phyloP scores from a whole-genome alignment of 1,139 yeast species.

The Ogataea hybrid region DNA sequence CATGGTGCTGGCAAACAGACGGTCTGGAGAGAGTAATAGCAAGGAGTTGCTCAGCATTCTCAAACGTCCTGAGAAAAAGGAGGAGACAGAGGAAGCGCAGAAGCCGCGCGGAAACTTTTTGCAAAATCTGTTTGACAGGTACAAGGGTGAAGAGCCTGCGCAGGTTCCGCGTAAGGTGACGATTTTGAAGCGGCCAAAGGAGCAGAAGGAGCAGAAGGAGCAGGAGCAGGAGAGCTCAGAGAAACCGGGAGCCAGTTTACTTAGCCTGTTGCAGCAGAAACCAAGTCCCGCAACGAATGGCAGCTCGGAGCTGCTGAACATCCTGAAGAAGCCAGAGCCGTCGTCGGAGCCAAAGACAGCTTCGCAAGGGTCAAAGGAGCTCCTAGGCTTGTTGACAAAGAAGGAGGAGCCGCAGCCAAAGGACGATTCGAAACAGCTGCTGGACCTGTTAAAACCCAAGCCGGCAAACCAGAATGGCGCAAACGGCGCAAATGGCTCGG shows the following conservation, averaged over 20 bases:
- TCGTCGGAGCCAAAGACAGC: background rate
- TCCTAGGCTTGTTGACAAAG: conserved; percentile 1
- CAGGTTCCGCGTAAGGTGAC: too few species aligned
- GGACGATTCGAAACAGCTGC: background rate
- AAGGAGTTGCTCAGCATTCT: too few species aligned
- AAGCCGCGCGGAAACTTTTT: too few species aligned
- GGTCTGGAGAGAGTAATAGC: too few species aligned
- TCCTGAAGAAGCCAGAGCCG: conserved; percentile 13
- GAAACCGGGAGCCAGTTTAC: conserved; percentile 7
- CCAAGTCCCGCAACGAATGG: background rate
- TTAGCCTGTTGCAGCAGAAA: too few species aligned
- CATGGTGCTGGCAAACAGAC: too few species aligned
- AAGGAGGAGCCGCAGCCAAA: background rate
- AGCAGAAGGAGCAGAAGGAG: conserved; percentile 7
- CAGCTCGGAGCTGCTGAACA: conserved; percentile 5
- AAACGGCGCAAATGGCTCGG: conserved; percentile 1
- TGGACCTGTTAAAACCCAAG: conserved; percentile 1
- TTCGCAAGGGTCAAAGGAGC: background rate
- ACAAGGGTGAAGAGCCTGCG: too few species aligned
- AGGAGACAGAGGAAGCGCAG: too few species aligned
- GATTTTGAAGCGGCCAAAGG: conserved; percentile 28
- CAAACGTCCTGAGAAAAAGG: too few species aligned
- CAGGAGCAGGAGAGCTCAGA: too few species aligned
- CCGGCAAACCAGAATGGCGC: background rate
- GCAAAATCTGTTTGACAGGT: too few species aligned